phyloP scores from a whole-genome alignment of 768 basidiomycete species.

The Cystofilobasidium capitatum region DNA sequence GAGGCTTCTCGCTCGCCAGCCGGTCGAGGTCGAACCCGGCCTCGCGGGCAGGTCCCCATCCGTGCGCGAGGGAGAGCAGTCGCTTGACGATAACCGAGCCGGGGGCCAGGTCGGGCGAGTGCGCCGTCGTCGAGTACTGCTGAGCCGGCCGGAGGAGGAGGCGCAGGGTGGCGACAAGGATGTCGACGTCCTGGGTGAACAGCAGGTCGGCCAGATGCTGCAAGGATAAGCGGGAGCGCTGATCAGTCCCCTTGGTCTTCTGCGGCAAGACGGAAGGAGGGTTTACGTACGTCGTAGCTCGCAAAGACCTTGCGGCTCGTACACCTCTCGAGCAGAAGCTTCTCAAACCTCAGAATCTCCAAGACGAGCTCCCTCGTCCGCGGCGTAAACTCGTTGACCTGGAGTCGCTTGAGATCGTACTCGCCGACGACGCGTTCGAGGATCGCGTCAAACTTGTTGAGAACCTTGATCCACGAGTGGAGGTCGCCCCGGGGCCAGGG shows the following conservation, averaged over 20 bases:
- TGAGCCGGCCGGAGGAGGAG: constrained; percentile 85
- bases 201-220: constrained; percentile 85
- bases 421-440: constrained; percentile 71
- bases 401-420: constrained; percentile 74
- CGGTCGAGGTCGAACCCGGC: constrained; percentile 66
- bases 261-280: constrained; percentile 4
- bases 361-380: constrained; percentile 62
- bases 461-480: constrained; percentile 88
- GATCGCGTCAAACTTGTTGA: constrained; percentile 89
- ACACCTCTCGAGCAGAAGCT: constrained; percentile 86
- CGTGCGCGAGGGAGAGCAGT: constrained; percentile 69
- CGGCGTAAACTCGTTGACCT: constrained; percentile 66
- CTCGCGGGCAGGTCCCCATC: constrained; percentile 71
- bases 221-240: constrained; percentile 3
- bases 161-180: constrained; percentile 71
- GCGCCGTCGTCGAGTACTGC: constrained; percentile 78
- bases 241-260: neutral
- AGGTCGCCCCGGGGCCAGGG: constrained; percentile 93
- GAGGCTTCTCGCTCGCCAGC: constrained; percentile 43
- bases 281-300: constrained; percentile 82
- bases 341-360: constrained; percentile 78
- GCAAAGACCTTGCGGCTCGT: constrained; percentile 94
- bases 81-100: constrained; percentile 57
- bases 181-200: constrained; percentile 77
- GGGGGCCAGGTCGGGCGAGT: constrained; percentile 66